Evolutionary conservation across 345 rosid genomes (phyloP), one percentile per base, ranked within the genome.

Genomic region (Passiflora organensis): DNA sequence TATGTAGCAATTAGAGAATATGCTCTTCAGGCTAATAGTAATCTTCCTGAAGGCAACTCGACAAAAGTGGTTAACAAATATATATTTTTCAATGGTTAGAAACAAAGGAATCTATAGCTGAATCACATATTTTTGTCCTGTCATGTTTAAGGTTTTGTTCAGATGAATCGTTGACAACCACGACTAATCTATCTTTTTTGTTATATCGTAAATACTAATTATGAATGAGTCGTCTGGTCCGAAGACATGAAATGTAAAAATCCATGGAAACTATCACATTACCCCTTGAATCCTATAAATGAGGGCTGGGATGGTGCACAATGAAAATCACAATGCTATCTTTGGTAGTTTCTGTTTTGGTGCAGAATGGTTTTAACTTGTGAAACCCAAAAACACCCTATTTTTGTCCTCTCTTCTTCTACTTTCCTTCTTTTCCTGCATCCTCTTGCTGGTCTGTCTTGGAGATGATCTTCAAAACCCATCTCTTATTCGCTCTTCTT

Each of bases 381-480:
- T 28, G 34, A 28, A 28, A 28, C 32, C 16, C 8, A 49, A 52
- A 10, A 48, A 51, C 47, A 41, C 18, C 37, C 46, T 6, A 56
- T 25, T 32, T 23, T 6, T 37, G 13, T 10, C 20, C 46, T 34
- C 32, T 46, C 55, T 43, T 51, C 32, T 56, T 51, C 53, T 24
- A 16, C 54, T 43, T 15, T 10, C 34, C 49, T 46, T 34, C 39
- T 32, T 22, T 32, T 53, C 10, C 8, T 28, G n/a, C 34, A 2
- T 28, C 5, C 34, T 28, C 3, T 28, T 2, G 34, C 5, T 8
- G 34, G 34, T 8, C 8, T 28, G 47, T 48, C 45, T 45, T n/a
- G n/a, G n/a, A 54, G 2, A 59, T 60, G 65, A 67, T 18, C 43
- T 23, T 9, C 39, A 48, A 49, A 36, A 53, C 24, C 37, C 55